Conservation (phyloP, 176 grass and related monocot genomes). For the Tuctoria greenei region DNA sequence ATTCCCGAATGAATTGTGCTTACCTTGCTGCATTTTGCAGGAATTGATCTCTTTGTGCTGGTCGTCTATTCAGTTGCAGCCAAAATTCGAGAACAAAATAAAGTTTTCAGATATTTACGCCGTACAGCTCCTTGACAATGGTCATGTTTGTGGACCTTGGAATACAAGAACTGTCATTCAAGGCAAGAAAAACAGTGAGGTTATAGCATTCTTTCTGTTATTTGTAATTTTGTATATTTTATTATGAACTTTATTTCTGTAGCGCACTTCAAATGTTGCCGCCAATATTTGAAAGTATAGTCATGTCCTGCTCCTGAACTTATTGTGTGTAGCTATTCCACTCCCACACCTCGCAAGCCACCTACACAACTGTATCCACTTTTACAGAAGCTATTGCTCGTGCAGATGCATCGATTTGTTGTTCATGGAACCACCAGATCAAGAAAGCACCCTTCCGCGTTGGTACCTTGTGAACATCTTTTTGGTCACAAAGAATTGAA, state of each 20-base stretch:
- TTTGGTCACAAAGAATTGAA: slow-evolving; percentile 71
- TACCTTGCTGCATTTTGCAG: slow-evolving; percentile 37
- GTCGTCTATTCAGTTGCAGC: slow-evolving; percentile 45
- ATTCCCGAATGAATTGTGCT: not conserved
- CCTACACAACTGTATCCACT: not conserved
- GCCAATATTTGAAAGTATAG: slow-evolving; percentile 1
- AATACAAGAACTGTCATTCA: slow-evolving; percentile 39
- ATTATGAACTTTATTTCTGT: slow-evolving; percentile 31
- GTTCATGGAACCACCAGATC: slow-evolving; percentile 50
- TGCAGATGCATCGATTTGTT: slow-evolving; percentile 78
- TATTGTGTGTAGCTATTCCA: not conserved
- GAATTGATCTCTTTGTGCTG: slow-evolving; percentile 48
- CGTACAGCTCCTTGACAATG: slow-evolving; percentile 64
- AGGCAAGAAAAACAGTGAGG: slow-evolving; percentile 56
- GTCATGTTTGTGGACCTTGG: slow-evolving; percentile 53
- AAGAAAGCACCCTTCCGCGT: slow-evolving; percentile 54
- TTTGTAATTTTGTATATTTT: not conserved
- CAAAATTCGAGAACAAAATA: slow-evolving; percentile 51
- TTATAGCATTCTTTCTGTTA: slow-evolving; percentile 47
- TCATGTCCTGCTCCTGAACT: not conserved
- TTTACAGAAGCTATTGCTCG: slow-evolving; percentile 35
- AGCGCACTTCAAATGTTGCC: not conserved
- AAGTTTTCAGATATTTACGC: slow-evolving; percentile 81
- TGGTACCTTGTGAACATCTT: slow-evolving; percentile 70
- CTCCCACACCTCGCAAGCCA: not conserved